Evolutionary conservation across 192 early-diverging fungal species (phyloP).

Genomic region (Coemansia reversa): DNA sequence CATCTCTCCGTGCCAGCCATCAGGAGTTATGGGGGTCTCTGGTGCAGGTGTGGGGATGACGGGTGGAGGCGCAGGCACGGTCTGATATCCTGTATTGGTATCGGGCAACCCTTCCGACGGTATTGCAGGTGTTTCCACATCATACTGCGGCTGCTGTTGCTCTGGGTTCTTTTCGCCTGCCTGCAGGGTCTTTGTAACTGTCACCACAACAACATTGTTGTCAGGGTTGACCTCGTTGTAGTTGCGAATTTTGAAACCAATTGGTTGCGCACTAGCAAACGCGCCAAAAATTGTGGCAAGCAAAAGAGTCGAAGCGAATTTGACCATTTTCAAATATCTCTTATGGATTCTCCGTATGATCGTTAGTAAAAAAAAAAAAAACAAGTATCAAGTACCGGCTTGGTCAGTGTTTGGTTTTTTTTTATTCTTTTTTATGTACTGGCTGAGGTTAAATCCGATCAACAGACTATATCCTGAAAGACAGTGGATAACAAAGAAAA

Average conservation of each 20-base stretch:
- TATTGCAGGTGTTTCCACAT: background rate
- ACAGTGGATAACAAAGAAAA: background rate
- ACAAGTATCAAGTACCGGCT: background rate
- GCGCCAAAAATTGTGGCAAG: conserved; percentile 32
- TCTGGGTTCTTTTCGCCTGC: background rate
- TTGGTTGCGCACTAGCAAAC: conserved; percentile 29
- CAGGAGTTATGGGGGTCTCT: conserved; percentile 3
- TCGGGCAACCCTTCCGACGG: background rate
- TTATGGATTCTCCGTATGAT: conserved; percentile 2
- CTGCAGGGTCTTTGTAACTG: conserved; percentile 20
- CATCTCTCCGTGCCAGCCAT: conserved; percentile 38
- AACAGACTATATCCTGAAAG: conserved; percentile 29
- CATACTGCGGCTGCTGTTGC: conserved; percentile 6
- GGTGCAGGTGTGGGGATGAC: background rate
- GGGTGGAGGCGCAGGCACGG: conserved; percentile 2
- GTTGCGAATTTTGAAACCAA: conserved; percentile 9
- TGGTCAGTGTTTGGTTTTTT: conserved; percentile 7
- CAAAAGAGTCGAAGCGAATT: conserved; percentile 33
- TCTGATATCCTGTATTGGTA: background rate
- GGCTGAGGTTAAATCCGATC: conserved; percentile 30
- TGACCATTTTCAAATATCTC: conserved; percentile 22
- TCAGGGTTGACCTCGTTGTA: conserved; percentile 15
- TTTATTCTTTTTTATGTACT: background rate
- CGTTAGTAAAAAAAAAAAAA: conserved; percentile 1
- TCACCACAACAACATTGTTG: conserved; percentile 19